These are phyloP conservation scores for Tilletia setariae DNA, from an alignment of 1,284 basidiomycete species.

Conservation along the genomic window DNA sequence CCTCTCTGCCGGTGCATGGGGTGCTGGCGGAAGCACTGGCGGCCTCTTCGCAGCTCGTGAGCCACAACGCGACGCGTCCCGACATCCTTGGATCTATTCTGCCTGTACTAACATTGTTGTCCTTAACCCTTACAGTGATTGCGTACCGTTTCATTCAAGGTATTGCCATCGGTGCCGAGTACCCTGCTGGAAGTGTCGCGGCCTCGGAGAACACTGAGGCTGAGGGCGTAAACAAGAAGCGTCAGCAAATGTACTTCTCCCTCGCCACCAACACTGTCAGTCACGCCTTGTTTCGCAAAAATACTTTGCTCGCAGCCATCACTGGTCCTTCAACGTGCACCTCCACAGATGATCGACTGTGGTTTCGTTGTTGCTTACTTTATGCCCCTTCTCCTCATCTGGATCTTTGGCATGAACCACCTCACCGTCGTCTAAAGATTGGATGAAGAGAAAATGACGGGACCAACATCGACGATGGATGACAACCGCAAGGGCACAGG, in stretches of 20 bases:
- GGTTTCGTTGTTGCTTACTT: constrained; percentile 81
- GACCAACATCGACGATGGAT: background rate
- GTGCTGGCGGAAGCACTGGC: constrained; percentile 67
- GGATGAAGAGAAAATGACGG: too few species aligned
- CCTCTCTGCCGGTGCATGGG: constrained; percentile 77
- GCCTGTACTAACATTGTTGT: background rate
- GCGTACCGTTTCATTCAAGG: constrained; percentile 63
- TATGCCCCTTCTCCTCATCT: constrained; percentile 65
- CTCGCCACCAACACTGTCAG: constrained; percentile 70
- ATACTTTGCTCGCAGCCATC: constrained; percentile 45
- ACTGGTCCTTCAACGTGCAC: constrained; percentile 57
- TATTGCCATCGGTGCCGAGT: constrained; percentile 72
- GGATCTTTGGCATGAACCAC: constrained; percentile 61
- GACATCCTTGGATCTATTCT: background rate
- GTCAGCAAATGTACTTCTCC: constrained; percentile 80
- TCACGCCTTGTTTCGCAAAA: too few species aligned
- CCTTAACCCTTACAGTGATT: constrained; percentile 1
- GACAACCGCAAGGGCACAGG: background rate
- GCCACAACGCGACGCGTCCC: background rate
- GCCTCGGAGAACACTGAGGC: constrained; percentile 81
- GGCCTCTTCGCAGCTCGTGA: constrained; percentile 74
- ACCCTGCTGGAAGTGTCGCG: constrained; percentile 86
- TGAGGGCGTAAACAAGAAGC: constrained; percentile 68
- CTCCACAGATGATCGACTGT: constrained; percentile 70
- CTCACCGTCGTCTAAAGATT: constrained; percentile 42